These are phyloP conservation scores for Erythrobasidium hasegawianum DNA, from an alignment of 1,284 basidiomycete species.

Conservation along the genomic window DNA sequence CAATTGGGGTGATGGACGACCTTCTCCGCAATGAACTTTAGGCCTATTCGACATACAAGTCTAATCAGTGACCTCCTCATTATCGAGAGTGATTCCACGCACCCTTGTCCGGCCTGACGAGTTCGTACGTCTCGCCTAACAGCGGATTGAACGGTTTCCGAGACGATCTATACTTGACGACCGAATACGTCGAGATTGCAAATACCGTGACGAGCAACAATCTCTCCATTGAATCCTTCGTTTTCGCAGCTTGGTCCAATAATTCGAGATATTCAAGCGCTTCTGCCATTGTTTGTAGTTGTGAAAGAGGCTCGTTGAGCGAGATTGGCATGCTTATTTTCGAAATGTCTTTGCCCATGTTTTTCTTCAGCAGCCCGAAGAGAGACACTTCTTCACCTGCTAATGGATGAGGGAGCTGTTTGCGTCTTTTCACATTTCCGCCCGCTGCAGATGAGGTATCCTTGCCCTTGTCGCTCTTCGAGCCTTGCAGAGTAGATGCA, in stretches of 20 bases:
- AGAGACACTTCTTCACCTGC: slow-evolving; percentile 78
- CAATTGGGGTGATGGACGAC: slow-evolving; percentile 75
- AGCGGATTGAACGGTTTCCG: slow-evolving; percentile 86
- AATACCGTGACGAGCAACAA: slow-evolving; percentile 75
- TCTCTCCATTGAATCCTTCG: slow-evolving; percentile 65
- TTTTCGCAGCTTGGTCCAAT: slow-evolving; percentile 59
- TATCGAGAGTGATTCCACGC: neutral
- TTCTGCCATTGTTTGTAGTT: slow-evolving; percentile 69
- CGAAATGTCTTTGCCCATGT: slow-evolving; percentile 88
- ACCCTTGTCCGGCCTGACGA: slow-evolving; percentile 56
- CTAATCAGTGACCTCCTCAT: neutral
- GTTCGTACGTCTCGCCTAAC: slow-evolving; percentile 84
- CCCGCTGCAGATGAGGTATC: neutral
- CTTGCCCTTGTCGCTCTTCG: slow-evolving; percentile 17
- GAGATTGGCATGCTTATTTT: slow-evolving; percentile 77
- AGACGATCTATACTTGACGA: slow-evolving; percentile 70
- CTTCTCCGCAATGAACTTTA: slow-evolving; percentile 77
- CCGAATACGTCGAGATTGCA: slow-evolving; percentile 66
- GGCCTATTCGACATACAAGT: slow-evolving; percentile 46
- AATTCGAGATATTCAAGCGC: slow-evolving; percentile 75
- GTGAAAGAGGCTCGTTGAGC: slow-evolving; percentile 81
- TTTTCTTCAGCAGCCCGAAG: slow-evolving; percentile 82
- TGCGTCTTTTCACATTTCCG: slow-evolving; percentile 55
- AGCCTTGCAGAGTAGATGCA: slow-evolving; percentile 1
- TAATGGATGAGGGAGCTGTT: slow-evolving; percentile 58